Conservation (phyloP, 768 basidiomycete genomes). For the Dentipellis sp. region DNA sequence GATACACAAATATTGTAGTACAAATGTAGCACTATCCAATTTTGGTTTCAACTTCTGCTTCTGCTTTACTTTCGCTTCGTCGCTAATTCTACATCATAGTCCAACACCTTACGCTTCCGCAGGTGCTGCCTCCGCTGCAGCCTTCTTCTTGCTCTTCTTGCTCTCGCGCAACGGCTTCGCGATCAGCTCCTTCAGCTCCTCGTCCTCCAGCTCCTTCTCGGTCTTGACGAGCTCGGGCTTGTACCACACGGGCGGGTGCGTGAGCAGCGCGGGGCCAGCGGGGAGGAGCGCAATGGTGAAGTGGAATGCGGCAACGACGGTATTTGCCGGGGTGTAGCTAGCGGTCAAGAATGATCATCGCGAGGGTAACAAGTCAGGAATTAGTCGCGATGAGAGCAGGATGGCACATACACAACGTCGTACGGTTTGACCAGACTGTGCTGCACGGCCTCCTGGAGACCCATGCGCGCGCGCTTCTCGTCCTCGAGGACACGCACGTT, state of each 20-base stretch:
- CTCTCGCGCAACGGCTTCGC: conserved; percentile 74
- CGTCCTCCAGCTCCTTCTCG: conserved; percentile 83
- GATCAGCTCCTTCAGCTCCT: conserved; percentile 73
- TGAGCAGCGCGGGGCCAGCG: conserved; percentile 80
- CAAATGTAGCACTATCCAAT: conserved; percentile 14
- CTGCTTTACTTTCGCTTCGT: conserved; percentile 17
- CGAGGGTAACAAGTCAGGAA: not conserved
- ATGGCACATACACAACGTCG: conserved; percentile 72
- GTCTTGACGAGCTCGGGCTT: conserved; percentile 85
- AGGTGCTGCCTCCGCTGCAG: conserved; percentile 25
- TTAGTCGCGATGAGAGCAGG: not conserved
- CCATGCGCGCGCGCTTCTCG: conserved; percentile 92
- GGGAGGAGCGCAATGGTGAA: conserved; percentile 93
- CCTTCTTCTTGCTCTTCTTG: conserved; percentile 91
- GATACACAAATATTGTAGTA: not conserved
- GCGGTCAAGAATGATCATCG: too few species aligned
- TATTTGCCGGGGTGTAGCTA: conserved; percentile 74
- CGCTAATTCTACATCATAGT: conserved; percentile 16
- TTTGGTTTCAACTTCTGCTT: conserved; percentile 11
- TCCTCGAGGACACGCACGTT: conserved; percentile 91
- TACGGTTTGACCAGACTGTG: conserved; percentile 92
- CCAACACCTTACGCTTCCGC: conserved; percentile 37
- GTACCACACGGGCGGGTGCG: conserved; percentile 88
- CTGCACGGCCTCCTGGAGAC: conserved; percentile 91
- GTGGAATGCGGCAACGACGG: conserved; percentile 92